Conservation (phyloP, 2,329 filamentous ascomycete genomes). For the Aureobasidium pullulans region DNA sequence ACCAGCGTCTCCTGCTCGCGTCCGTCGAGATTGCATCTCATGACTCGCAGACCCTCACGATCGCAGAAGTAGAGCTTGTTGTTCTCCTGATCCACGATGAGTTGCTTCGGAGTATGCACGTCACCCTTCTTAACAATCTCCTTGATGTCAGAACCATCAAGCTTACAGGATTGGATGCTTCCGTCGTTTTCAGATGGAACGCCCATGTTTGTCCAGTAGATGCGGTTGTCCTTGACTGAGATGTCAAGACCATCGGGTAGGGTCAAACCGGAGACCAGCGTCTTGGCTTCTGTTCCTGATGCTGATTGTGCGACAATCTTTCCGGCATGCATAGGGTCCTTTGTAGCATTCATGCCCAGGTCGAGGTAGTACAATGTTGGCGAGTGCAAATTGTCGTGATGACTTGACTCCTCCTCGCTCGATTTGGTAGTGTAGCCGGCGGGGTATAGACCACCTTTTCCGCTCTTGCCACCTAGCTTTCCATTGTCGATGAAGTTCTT, state of each 20-base stretch:
- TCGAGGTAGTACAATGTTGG: constrained; percentile 1
- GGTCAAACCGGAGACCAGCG: constrained; percentile 53
- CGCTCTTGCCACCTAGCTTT: constrained; percentile 34
- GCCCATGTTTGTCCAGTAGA: constrained; percentile 30
- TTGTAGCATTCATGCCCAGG: constrained; percentile 1
- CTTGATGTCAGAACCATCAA: constrained; percentile 24
- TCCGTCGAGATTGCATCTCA: constrained; percentile 31
- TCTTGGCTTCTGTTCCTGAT: constrained; percentile 38
- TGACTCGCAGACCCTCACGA: constrained; percentile 36
- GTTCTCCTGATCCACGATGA: constrained; percentile 24
- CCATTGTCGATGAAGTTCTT: constrained; percentile 40
- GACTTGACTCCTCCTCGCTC: not conserved
- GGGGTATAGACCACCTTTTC: constrained; percentile 16
- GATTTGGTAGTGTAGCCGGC: not conserved
- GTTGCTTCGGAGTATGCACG: constrained; percentile 45
- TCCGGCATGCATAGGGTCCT: constrained; percentile 39
- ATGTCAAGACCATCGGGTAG: constrained; percentile 32
- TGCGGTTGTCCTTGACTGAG: constrained; percentile 31
- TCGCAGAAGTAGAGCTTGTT: constrained; percentile 36
- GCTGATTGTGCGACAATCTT: constrained; percentile 52
- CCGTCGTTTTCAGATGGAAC: constrained; percentile 16
- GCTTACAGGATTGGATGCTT: constrained; percentile 30
- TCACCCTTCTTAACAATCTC: constrained; percentile 38
- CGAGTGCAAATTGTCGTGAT: constrained; percentile 2
- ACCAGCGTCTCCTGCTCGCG: constrained; percentile 32